Base-by-base conservation (phyloP, 2,329 filamentous ascomycete genomes). In the Chalaropsis thielavioides region DNA sequence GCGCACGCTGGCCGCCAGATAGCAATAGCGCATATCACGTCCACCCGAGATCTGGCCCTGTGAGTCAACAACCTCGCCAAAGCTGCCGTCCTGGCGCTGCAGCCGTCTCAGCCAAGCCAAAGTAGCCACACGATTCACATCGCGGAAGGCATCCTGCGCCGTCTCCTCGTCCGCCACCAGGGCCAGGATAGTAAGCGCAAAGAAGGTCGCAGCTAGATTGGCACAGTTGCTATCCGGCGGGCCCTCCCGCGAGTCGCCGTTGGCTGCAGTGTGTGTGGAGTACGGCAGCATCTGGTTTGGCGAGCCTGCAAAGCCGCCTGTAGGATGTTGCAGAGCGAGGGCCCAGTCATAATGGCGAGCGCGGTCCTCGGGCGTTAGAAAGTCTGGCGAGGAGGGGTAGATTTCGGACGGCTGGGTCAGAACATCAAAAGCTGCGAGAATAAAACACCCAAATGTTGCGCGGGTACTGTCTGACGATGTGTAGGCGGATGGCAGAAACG, bases 381-480 rank as follows among this genome's bases (percentile, higher is more conserved):
- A 79, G 56, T 70, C 69, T 5, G n/a, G 87, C 72, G 56, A 41
- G 13, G 70, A 64, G 35, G 71, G 66, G 31, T 71, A 77, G 64
- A 77, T 75, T 22, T 66, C 65, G 4, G 82, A 74, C 46, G 90
- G 78, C 1, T 81, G 80, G 13, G 83, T 85, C 38, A 99, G 84
- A 1, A 97, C 77, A 72, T 96, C 90, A 61, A 96, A 80, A 1
- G 90, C 90, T 7, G 90, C 87, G 71, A 97, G 77, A 69, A 88
- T 92, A 78, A 99, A 96, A 78, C 87, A 95, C 69, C 85, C 91
- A 64, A 97, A 84, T 4, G 88, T 88, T 78, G 97, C 88, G 71
- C 94, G 91, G 71, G 87, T 92, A 70, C 90, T 90, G 77, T 99
- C 94, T 74, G 88, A 94, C 73, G 85, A 81, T 17, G 89, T 95